These are phyloP conservation scores for Yarrowia sp. DNA, from an alignment of 805 yeast species.

Conservation along the genomic window DNA sequence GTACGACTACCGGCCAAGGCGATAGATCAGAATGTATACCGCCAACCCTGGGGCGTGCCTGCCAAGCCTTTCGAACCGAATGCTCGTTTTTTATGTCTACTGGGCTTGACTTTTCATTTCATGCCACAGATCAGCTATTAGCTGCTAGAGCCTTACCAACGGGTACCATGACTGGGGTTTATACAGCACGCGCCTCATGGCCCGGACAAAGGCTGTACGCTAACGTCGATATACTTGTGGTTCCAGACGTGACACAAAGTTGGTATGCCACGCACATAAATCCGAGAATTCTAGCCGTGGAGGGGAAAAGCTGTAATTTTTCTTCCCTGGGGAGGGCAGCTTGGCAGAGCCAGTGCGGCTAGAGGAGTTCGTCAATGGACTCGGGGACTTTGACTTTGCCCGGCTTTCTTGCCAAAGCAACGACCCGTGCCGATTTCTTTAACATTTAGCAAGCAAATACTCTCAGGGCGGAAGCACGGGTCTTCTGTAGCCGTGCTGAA, in stretches of 20 bases:
- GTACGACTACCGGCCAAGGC: not conserved
- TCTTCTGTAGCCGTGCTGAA: conserved; percentile 15
- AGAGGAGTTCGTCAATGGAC: too few species aligned
- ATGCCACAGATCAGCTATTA: not conserved
- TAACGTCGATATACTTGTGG: not conserved
- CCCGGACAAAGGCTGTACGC: not conserved
- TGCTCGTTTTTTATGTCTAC: not conserved
- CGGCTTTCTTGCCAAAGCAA: not conserved
- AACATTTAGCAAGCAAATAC: conserved; percentile 14
- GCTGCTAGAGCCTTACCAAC: conserved; percentile 15
- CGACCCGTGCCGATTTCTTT: not conserved
- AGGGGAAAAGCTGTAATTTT: not conserved
- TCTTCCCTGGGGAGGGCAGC: not conserved
- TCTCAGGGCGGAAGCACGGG: conserved; percentile 26
- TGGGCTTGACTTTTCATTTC: not conserved
- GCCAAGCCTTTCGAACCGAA: not conserved
- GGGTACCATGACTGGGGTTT: conserved; percentile 25
- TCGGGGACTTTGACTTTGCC: too few species aligned
- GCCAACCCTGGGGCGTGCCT: not conserved
- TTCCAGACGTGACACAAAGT: conserved; percentile 17
- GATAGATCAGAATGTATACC: not conserved
- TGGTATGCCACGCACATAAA: not conserved
- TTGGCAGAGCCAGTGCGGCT: not conserved
- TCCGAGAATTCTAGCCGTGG: conserved; percentile 2
- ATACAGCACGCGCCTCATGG: conserved; percentile 22